Base-by-base conservation (phyloP, 345 rosid genomes). In the Clarkia xantiana region DNA sequence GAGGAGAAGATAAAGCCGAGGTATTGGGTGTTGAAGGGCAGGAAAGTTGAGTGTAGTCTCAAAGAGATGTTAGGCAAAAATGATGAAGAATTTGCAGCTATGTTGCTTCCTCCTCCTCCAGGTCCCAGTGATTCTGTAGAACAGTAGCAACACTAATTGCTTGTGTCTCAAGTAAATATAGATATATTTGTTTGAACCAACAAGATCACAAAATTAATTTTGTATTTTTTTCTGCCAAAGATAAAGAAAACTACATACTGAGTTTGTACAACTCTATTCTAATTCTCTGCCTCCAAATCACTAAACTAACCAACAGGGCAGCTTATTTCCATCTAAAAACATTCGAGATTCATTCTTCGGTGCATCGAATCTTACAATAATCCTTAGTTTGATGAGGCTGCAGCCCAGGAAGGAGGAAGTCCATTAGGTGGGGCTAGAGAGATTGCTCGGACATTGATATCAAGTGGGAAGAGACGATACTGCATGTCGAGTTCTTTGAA, bases 1-100 rank as follows among this genome's bases (percentile, higher is more conserved):
- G n/a, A 89, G 61, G 76, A 77, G 80, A 85, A 69, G 69, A 89
- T 89, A 66, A 82, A 74, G 54, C 95, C 97, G 49, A 63, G 97
- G 64, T 82, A 67, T 65, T 75, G 79, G 81, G 71, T 77, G 45
- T 68, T 85, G 0, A 80, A 71, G 67, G 77, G 70, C 38, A 73
- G 66, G 67, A 79, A 72, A 29, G 45, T 80, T 20, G 74, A 78
- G 16, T 80, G 75, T 51, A 78, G 82, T 70, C 74, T 85, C 67
- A 66, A 82, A 47, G 97, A 85, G 2, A 82, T 83, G 90, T 71
- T 82, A 44, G 73, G 71, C 40, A 85, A 75, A 67, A 89, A 78
- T 41, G 86, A 85, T 17, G 90, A 82, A 57, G 97, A 82, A 54
- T 89, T 89, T 52, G 81, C 93, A 18, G 65, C 78, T 7, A 77